Conservation (phyloP, 2,329 filamentous ascomycete genomes). For the Thelonectria discophora region DNA sequence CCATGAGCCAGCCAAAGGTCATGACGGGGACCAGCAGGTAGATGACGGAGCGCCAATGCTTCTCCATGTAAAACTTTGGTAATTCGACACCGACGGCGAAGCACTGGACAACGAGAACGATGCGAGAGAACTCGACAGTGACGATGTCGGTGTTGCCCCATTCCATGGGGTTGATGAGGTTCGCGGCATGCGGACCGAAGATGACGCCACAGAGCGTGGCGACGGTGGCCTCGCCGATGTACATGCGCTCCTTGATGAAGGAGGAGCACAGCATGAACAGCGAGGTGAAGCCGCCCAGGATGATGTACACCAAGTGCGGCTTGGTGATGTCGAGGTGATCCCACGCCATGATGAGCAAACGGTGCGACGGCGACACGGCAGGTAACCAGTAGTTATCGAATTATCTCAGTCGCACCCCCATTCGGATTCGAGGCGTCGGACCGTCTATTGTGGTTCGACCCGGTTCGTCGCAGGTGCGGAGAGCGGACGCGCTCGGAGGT, state of each 20-base stretch:
- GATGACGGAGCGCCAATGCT: conserved; percentile 92
- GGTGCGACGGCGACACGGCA: not conserved
- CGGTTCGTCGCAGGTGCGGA: conserved; percentile 4
- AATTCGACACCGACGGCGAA: conserved; percentile 92
- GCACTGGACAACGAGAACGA: conserved; percentile 91
- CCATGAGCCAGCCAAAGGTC: conserved; percentile 94
- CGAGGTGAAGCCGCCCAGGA: conserved; percentile 95
- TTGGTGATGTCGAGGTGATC: conserved; percentile 85
- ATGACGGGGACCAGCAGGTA: conserved; percentile 93
- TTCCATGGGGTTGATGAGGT: conserved; percentile 76
- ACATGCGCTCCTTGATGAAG: conserved; percentile 97
- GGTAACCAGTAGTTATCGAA: not conserved
- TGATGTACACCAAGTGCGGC: conserved; percentile 98
- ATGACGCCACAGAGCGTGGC: conserved; percentile 88
- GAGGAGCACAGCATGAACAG: conserved; percentile 99
- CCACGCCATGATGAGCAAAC: conserved; percentile 70
- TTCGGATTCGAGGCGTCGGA: conserved; percentile 7
- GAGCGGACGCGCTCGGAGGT: not conserved
- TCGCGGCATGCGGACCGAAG: conserved; percentile 85
- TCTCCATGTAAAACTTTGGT: conserved; percentile 96
- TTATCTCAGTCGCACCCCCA: conserved; percentile 3
- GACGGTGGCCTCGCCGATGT: conserved; percentile 98
- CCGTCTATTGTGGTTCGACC: not conserved
- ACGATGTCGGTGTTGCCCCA: conserved; percentile 90
- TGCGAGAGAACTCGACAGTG: conserved; percentile 87